These are phyloP conservation scores for Alnus glutinosa DNA, from an alignment of 306 rosid species.

Conservation along the genomic window DNA sequence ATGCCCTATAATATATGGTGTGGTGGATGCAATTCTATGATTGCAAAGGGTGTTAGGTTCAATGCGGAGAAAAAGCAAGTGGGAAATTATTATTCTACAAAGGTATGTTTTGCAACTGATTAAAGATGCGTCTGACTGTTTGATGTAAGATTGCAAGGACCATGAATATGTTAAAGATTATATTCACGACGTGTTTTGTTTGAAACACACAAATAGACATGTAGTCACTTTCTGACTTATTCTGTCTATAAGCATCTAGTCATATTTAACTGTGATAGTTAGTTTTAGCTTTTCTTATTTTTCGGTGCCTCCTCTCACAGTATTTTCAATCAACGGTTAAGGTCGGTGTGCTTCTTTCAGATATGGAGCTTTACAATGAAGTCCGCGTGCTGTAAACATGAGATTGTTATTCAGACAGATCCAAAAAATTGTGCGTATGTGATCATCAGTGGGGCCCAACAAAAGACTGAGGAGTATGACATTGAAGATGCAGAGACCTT, in stretches of 20 bases:
- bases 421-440: slow-evolving; percentile 82
- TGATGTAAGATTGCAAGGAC: neutral
- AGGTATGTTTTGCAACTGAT: slow-evolving; percentile 42
- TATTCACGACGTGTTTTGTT: neutral
- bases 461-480: slow-evolving; percentile 74
- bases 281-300: neutral
- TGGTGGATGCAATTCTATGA: slow-evolving; percentile 98
- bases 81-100: slow-evolving; percentile 91
- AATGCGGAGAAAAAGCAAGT: slow-evolving; percentile 97
- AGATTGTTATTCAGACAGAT: slow-evolving; percentile 88
- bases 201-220: neutral
- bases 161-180: neutral
- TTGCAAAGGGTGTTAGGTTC: slow-evolving; percentile 95
- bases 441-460: slow-evolving; percentile 76
- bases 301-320: neutral
- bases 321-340: neutral
- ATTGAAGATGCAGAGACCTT: slow-evolving; percentile 88
- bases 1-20: slow-evolving; percentile 95
- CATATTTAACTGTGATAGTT: neutral
- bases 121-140: neutral
- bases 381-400: slow-evolving; percentile 85
- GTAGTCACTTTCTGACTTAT: neutral
- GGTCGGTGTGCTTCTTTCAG: slow-evolving; percentile 42
- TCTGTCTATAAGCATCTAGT: neutral
- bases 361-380: slow-evolving; percentile 97